Evolutionary conservation across 2,329 filamentous ascomycete species (phyloP).

Genomic region (Fusarium transvaalense): DNA sequence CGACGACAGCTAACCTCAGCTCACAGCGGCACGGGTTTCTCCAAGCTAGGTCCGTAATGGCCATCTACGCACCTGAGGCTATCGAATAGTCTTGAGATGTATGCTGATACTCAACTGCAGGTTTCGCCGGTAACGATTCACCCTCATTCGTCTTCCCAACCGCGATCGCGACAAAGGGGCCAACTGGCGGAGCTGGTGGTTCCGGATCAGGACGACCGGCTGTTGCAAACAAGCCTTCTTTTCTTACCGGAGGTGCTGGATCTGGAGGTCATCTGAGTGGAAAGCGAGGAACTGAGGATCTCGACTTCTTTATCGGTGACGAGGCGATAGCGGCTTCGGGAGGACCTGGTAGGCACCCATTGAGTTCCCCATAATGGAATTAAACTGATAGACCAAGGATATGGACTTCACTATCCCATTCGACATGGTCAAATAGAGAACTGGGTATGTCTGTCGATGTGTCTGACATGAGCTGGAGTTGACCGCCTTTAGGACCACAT

Average conservation of each 20-base stretch:
- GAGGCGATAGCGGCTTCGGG: conserved; percentile 87
- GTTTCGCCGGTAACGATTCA: conserved; percentile 98
- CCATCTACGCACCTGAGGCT: conserved; percentile 23
- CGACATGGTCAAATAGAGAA: conserved; percentile 99
- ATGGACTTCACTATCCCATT: conserved; percentile 97
- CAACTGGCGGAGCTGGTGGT: conserved; percentile 75
- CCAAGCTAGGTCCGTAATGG: conserved; percentile 85
- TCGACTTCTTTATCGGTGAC: conserved; percentile 99
- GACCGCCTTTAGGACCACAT: conserved; percentile 82
- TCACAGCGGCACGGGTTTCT: conserved; percentile 96
- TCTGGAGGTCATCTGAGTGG: conserved; percentile 83
- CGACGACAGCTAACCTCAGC: conserved; percentile 51
- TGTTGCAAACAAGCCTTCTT: conserved; percentile 94
- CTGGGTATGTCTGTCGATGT: conserved; percentile 74
- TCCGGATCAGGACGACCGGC: conserved; percentile 89
- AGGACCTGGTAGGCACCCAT: conserved; percentile 75
- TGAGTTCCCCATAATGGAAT: conserved; percentile 12
- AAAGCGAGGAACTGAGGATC: conserved; percentile 96
- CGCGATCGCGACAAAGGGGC: conserved; percentile 94
- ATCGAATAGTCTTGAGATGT: conserved; percentile 12
- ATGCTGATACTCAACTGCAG: conserved; percentile 61
- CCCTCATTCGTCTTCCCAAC: conserved; percentile 99
- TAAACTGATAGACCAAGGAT: conserved; percentile 68
- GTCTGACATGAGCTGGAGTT: conserved; percentile 34
- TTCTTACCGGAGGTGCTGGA: conserved; percentile 90